Conservation (phyloP, 768 basidiomycete species). For the Termitomyces bulborhizus region DNA sequence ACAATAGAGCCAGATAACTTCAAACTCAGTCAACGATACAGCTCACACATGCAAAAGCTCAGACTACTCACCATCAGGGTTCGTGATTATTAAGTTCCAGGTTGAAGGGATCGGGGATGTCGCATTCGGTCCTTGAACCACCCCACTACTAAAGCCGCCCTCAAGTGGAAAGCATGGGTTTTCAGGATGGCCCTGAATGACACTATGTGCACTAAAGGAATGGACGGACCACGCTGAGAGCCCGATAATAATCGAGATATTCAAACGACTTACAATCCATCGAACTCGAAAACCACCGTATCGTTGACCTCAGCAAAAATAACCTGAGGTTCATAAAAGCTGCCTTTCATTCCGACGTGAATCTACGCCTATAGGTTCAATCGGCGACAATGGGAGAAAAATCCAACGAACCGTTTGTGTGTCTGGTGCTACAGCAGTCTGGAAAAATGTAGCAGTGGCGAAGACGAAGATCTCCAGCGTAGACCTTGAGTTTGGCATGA, state of each 20-base stretch:
- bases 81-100: slow-evolving; percentile 31
- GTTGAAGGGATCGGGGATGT: slow-evolving; percentile 11
- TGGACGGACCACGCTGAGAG: neutral
- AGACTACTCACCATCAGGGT: slow-evolving; percentile 21
- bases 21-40: neutral
- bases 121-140: slow-evolving; percentile 18
- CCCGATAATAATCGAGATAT: neutral
- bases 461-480: neutral
- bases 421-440: slow-evolving; percentile 5
- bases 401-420: slow-evolving; percentile 8
- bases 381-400: neutral
- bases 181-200: slow-evolving; percentile 30
- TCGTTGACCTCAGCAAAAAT: slow-evolving; percentile 26
- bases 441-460: neutral
- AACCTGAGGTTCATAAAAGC: slow-evolving; percentile 30
- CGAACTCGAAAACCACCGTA: slow-evolving; percentile 32
- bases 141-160: slow-evolving; percentile 36
- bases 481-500: slow-evolving; percentile 1
- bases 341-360: slow-evolving; percentile 31
- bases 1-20: slow-evolving; percentile 35
- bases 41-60: neutral
- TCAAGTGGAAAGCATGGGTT: slow-evolving; percentile 31
- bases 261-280: slow-evolving; percentile 24
- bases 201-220: slow-evolving; percentile 28
- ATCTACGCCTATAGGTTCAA: slow-evolving; percentile 20